A percentile compares a stretch with the other conserved stretches of the same genome.
These are phyloP conservation scores for Periconia macrospinosa DNA, from an alignment of 2,329 filamentous ascomycete species.

Conservation along the genomic window DNA sequence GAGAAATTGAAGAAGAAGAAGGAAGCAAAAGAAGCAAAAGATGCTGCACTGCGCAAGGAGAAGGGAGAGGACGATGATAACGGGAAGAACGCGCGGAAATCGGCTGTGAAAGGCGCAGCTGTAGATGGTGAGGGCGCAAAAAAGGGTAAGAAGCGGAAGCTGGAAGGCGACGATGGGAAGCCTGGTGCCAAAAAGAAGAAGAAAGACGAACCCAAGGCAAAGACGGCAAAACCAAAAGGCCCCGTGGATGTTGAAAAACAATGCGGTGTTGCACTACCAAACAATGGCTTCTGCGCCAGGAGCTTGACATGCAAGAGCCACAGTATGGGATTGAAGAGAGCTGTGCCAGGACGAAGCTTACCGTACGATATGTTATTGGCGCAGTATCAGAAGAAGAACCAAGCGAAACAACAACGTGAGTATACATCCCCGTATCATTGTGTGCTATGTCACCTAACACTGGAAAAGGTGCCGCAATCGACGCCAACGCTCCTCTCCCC, in stretches of 20 bases:
- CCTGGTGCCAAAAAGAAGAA: slow-evolving; percentile 86
- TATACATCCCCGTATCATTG: slow-evolving; percentile 17
- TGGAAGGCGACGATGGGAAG: slow-evolving; percentile 69
- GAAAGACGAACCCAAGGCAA: slow-evolving; percentile 87
- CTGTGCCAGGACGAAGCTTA: slow-evolving; percentile 80
- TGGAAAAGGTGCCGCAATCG: slow-evolving; percentile 78
- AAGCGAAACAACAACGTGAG: slow-evolving; percentile 94
- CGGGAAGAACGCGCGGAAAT: slow-evolving; percentile 45
- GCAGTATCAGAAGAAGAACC: slow-evolving; percentile 84
- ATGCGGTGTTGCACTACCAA: slow-evolving; percentile 83
- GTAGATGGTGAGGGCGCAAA: slow-evolving; percentile 43
- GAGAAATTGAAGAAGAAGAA: slow-evolving; percentile 64
- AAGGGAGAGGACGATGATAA: slow-evolving; percentile 48
- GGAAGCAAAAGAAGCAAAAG: slow-evolving; percentile 63
- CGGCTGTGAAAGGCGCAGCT: slow-evolving; percentile 42
- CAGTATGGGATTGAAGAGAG: slow-evolving; percentile 90
- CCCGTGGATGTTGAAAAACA: slow-evolving; percentile 94
- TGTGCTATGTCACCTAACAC: slow-evolving; percentile 5
- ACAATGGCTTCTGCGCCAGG: slow-evolving; percentile 83
- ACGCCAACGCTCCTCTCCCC: slow-evolving; percentile 87
- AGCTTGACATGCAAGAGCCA: slow-evolving; percentile 94
- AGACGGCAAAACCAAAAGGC: slow-evolving; percentile 82
- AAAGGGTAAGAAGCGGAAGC: slow-evolving; percentile 52
- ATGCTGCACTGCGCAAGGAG: slow-evolving; percentile 52
- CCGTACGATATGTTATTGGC: slow-evolving; percentile 88